Conservation (phyloP, 2,329 filamentous ascomycete species). For the Calycina herbarum region DNA sequence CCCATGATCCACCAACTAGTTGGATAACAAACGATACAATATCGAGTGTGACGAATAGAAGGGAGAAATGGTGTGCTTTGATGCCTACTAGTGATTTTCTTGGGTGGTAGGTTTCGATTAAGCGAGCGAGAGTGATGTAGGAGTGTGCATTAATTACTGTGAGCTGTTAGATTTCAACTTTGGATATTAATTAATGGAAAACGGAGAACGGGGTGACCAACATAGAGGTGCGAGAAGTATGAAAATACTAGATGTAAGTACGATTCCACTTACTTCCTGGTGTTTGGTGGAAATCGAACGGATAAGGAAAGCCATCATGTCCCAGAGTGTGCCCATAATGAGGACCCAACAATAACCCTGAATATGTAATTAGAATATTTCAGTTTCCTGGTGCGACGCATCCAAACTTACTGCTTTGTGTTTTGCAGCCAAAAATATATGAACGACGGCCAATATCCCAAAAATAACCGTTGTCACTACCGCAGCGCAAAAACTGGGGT, state of each 20-base stretch:
- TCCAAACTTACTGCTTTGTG: constrained; percentile 34
- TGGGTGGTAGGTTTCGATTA: constrained; percentile 37
- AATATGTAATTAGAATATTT: not conserved
- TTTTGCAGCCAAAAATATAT: constrained; percentile 38
- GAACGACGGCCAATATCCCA: constrained; percentile 29
- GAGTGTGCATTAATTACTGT: constrained; percentile 34
- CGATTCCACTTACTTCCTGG: constrained; percentile 38
- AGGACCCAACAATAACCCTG: constrained; percentile 40
- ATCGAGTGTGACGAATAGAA: constrained; percentile 47
- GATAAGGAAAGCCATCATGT: constrained; percentile 43
- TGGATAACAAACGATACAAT: constrained; percentile 39
- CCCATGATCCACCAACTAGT: constrained; percentile 34
- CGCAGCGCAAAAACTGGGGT: constrained; percentile 41
- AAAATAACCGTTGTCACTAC: constrained; percentile 41
- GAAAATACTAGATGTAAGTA: constrained; percentile 40
- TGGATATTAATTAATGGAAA: no score
- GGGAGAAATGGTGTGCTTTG: constrained; percentile 39
- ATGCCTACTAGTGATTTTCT: constrained; percentile 36
- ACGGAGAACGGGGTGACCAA: no score
- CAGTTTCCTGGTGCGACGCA: constrained; percentile 10
- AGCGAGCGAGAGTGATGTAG: constrained; percentile 33
- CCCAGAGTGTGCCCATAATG: constrained; percentile 46
- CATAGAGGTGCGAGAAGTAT: constrained; percentile 39
- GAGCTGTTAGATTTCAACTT: not conserved
- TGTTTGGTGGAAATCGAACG: constrained; percentile 43